These are phyloP conservation scores for Kalmusia sp. DNA, from an alignment of 2,329 filamentous ascomycete species.

Conservation along the genomic window DNA sequence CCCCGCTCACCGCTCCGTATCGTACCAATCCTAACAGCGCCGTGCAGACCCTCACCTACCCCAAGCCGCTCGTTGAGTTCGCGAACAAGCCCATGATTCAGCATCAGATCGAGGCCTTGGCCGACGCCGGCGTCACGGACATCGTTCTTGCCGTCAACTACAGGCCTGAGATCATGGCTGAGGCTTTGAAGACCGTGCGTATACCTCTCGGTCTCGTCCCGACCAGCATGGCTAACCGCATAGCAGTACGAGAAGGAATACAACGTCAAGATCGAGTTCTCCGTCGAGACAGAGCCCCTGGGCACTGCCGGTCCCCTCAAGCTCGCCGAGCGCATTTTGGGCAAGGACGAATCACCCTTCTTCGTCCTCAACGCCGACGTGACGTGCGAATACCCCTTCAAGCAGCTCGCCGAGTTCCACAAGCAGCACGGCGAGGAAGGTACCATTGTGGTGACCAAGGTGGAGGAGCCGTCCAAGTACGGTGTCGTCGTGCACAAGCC, in stretches of 20 bases:
- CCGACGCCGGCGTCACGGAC: constrained; percentile 92
- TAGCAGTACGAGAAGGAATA: constrained; percentile 83
- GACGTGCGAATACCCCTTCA: constrained; percentile 97
- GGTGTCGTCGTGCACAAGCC: constrained; percentile 98
- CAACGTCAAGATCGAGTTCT: constrained; percentile 96
- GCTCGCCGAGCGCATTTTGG: constrained; percentile 88
- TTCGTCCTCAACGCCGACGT: constrained; percentile 99
- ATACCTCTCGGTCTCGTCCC: constrained; percentile 2
- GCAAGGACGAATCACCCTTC: constrained; percentile 93
- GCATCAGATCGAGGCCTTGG: constrained; percentile 95
- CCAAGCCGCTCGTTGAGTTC: constrained; percentile 97
- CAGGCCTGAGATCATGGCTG: constrained; percentile 96
- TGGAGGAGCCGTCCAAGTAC: constrained; percentile 98
- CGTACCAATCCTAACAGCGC: constrained; percentile 30
- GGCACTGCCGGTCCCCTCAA: constrained; percentile 96
- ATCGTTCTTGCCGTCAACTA: constrained; percentile 99
- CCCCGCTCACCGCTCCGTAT: constrained; percentile 23
- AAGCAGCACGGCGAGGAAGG: constrained; percentile 92
- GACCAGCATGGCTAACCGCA: constrained; percentile 18
- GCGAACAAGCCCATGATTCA: constrained; percentile 99
- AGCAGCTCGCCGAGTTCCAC: constrained; percentile 89
- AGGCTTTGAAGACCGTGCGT: constrained; percentile 83
- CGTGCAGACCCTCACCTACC: constrained; percentile 90
- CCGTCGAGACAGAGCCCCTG: constrained; percentile 92
- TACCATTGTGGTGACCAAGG: constrained; percentile 98